phyloP scores from a whole-genome alignment of 139 green algal species.

The Diplosphaera chodatii region DNA sequence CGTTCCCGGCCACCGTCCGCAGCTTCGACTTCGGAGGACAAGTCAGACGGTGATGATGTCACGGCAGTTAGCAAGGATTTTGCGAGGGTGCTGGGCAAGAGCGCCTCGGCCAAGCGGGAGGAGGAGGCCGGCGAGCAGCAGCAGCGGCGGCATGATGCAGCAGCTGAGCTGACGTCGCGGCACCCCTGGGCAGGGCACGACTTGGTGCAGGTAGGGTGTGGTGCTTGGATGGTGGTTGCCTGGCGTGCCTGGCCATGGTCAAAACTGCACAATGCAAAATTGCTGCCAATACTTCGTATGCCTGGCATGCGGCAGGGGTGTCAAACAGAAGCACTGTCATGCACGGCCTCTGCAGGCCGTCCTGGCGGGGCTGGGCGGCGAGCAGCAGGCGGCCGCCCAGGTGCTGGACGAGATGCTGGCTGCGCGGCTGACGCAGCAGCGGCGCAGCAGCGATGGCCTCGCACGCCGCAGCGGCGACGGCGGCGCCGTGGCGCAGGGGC shows the following conservation, averaged over 20 bases:
- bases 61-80: neutral
- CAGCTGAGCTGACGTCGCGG: conserved; percentile 10
- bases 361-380: neutral
- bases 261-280: too few species aligned
- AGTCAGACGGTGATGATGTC: too few species aligned
- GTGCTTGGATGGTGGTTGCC: too few species aligned
- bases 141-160: neutral
- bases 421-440: neutral
- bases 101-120: neutral
- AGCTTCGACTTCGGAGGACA: too few species aligned
- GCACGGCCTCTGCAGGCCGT: too few species aligned
- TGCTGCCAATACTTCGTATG: too few species aligned
- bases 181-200: neutral
- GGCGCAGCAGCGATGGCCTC: neutral
- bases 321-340: too few species aligned
- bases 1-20: too few species aligned
- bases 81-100: neutral
- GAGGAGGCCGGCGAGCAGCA: neutral
- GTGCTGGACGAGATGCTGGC: conserved; percentile 14
- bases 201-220: neutral
- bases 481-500: neutral
- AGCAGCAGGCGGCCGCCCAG: conserved; percentile 1
- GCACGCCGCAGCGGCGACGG: conserved; percentile 2
- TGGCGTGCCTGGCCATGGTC: too few species aligned
- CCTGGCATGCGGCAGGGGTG: too few species aligned